Base-by-base conservation (phyloP, 169 alveolate genomes). In the Plasmodium relictum region DNA sequence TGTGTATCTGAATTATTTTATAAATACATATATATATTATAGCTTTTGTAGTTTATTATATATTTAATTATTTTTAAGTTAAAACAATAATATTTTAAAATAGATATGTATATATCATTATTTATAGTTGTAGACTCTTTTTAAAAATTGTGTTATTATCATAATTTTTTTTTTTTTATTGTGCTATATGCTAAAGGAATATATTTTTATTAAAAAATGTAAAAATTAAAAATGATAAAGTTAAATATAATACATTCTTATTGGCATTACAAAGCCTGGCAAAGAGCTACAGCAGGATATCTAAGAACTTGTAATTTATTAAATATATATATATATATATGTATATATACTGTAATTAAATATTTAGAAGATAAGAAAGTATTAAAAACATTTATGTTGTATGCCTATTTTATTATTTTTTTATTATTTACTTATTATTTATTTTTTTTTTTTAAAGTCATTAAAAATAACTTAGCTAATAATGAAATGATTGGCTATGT, bases 231-330 rank as follows among this genome's bases (percentile, higher is more conserved):
- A 24, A 76, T 42, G 89, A 63, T 63, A 44, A 72, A 70, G 41
- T 70, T 89, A 73, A 93, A 88, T 93, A 74, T 74, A 89, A 78
- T 31, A 50, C 18, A 88, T 73, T 88, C 69, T 39, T 95, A 94
- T 92, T 96, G 97, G 97, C 98, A 96, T 93, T 96, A 96, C 89
- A 96, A 96, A 71, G 90, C 96, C 26, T 96, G 98, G 98, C 98
- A 96, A 80, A 76, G 98, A 14, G 88, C 92, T 45, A 96, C 98
- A 14, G 98, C 98, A 5, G 98, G 98, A 6, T 96, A 93, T 88
- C 88, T 95, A 44, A 95, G 98, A 31, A 94, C 97, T 20, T 96
- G 98, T 96, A 92, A 88, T 91, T 63, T 31, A 45, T 65, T 50
- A 20, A 5, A 10, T 3, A 41, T 24, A 8, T 6, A 12, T 16